Conservation (phyloP, 768 basidiomycete species). For the Pleurotus salmoneostramineus region DNA sequence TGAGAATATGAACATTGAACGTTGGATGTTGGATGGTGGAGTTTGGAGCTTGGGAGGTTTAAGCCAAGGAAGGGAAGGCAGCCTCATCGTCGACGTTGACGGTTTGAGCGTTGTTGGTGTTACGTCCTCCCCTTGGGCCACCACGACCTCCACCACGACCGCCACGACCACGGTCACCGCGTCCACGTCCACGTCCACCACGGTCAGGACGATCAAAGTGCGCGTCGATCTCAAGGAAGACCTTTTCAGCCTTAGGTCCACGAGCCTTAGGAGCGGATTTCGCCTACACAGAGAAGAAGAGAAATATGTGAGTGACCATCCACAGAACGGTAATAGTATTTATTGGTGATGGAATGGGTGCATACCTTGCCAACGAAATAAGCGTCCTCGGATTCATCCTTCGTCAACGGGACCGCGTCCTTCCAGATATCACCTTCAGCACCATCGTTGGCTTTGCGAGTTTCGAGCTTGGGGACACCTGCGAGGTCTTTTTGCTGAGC, state of each 20-base stretch:
- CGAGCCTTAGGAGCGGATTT: conserved; percentile 64
- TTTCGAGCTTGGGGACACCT: conserved; percentile 75
- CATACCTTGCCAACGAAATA: conserved; percentile 91
- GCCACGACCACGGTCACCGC: conserved; percentile 37
- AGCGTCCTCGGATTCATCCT: conserved; percentile 65
- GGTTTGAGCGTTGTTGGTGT: conserved; percentile 31
- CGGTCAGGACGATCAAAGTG: conserved; percentile 82
- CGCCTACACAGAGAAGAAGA: too few species aligned
- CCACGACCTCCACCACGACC: conserved; percentile 40
- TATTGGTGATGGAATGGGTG: too few species aligned
- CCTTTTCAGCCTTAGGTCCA: conserved; percentile 85
- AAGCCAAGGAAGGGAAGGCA: conserved; percentile 88
- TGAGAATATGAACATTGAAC: background rate
- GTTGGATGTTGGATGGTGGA: background rate
- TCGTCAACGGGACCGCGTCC: conserved; percentile 62
- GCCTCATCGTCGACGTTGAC: conserved; percentile 79
- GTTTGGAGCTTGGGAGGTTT: conserved; percentile 13
- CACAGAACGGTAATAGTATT: too few species aligned
- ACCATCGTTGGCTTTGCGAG: conserved; percentile 80
- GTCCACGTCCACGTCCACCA: conserved; percentile 51
- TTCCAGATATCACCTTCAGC: conserved; percentile 67
- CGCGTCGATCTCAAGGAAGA: conserved; percentile 88
- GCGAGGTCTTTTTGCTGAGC: conserved; percentile 68
- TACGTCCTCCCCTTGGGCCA: conserved; percentile 34
- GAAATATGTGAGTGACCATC: conserved; percentile 5